These are phyloP conservation scores for Epichloe hybrida DNA, from an alignment of 2,329 filamentous ascomycete genomes.

Conservation along the genomic window DNA sequence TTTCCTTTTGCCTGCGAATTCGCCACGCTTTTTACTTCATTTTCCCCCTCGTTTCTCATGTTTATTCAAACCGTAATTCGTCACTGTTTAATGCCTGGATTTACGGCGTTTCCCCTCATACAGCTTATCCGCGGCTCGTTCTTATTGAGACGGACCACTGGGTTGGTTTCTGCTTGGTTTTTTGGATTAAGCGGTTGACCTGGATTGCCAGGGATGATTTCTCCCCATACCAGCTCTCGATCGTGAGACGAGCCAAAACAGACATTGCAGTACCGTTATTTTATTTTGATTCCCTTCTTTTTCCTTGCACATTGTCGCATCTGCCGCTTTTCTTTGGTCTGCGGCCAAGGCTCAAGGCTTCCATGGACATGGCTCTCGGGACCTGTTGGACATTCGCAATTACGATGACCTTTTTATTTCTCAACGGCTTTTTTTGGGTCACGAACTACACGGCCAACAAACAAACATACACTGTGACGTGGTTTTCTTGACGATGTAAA, in stretches of 20 bases:
- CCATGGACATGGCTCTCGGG: too few relatives aligned
- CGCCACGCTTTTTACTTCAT: too few relatives aligned
- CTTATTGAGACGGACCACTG: background rate
- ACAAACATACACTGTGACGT: slow-evolving; percentile 19
- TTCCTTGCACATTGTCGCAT: background rate
- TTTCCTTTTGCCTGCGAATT: background rate
- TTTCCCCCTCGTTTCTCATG: background rate
- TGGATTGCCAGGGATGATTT: background rate
- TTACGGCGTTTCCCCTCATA: slow-evolving; percentile 14
- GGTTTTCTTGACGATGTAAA: slow-evolving; percentile 21
- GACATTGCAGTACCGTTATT: background rate
- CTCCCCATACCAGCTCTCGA: background rate
- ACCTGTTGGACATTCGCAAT: slow-evolving; percentile 8
- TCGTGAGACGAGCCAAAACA: background rate
- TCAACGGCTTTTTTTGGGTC: slow-evolving; percentile 16
- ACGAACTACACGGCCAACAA: slow-evolving; percentile 16
- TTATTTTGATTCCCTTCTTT: background rate
- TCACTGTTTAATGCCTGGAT: slow-evolving; percentile 11
- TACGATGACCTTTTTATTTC: slow-evolving; percentile 14
- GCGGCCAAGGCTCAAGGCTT: background rate
- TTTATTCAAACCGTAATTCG: slow-evolving; percentile 15
- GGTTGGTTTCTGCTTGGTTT: background rate
- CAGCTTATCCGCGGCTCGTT: background rate
- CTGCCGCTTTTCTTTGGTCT: background rate
- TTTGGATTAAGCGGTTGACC: background rate